Conservation (phyloP, 352 stramenopile species). For the Phytophthora europaea region DNA sequence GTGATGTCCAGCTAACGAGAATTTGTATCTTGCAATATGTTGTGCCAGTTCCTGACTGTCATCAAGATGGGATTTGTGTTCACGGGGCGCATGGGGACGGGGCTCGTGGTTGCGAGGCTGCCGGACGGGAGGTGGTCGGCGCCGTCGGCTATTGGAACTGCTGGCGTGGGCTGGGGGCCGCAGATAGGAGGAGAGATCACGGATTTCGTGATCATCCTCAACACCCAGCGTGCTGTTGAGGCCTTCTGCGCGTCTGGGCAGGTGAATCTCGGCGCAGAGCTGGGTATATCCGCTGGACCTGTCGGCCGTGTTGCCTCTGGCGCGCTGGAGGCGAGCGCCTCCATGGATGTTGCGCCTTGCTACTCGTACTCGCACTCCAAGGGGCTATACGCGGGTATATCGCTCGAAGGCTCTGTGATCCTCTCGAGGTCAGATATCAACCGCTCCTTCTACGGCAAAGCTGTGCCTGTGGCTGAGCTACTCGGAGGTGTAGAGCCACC, state of each 20-base stretch:
- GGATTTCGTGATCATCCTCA: conserved; percentile 96
- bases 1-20: not conserved
- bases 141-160: conserved; percentile 95
- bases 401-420: conserved; percentile 91
- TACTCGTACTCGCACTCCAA: conserved; percentile 95
- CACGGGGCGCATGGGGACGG: conserved; percentile 89
- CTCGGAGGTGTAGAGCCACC: conserved; percentile 79
- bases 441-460: conserved; percentile 92
- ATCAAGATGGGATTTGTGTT: conserved; percentile 93
- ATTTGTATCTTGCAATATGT: not conserved
- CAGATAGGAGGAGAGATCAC: conserved; percentile 94
- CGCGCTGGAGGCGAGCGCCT: conserved; percentile 75
- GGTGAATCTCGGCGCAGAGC: conserved; percentile 92
- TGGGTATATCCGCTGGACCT: conserved; percentile 89
- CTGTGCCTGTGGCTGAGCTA: conserved; percentile 74
- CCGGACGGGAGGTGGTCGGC: conserved; percentile 96
- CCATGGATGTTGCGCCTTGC: conserved; percentile 87
- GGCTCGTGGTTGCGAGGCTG: conserved; percentile 94
- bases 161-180: conserved; percentile 90
- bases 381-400: conserved; percentile 91
- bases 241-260: conserved; percentile 89
- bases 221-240: conserved; percentile 88
- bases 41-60: conserved; percentile 90
- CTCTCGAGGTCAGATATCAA: conserved; percentile 93
- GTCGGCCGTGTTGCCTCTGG: conserved; percentile 90